Percentiles rank a stretch among this genome's conserved stretches.
These are phyloP conservation scores for Auricularia auricula-judae DNA, from an alignment of 768 basidiomycete species.

Conservation along the genomic window DNA sequence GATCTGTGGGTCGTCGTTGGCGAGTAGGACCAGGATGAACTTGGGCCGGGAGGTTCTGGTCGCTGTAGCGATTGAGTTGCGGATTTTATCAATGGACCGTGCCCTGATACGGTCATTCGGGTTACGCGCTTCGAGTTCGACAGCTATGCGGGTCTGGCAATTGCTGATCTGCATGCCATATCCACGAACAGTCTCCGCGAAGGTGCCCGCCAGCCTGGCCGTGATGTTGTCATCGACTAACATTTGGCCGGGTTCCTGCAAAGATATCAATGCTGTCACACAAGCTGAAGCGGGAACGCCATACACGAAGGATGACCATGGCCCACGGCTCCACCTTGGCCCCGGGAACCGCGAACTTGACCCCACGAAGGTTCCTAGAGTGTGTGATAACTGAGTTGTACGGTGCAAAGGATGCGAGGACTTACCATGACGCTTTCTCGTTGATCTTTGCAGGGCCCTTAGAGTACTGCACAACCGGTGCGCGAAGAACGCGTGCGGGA, in stretches of 20 bases:
- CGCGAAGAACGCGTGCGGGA: constrained; percentile 51
- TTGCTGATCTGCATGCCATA: background rate
- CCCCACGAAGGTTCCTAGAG: constrained; percentile 54
- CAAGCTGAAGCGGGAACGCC: too few species aligned
- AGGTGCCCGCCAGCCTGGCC: background rate
- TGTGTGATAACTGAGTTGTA: background rate
- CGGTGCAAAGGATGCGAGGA: constrained; percentile 54
- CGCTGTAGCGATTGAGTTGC: constrained; percentile 18
- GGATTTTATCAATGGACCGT: constrained; percentile 37
- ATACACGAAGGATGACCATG: too few species aligned
- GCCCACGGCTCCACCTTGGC: too few species aligned
- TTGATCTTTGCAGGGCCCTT: constrained; percentile 24
- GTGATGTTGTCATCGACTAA: too few species aligned
- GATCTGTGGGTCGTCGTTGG: constrained; percentile 57
- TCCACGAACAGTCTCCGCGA: background rate
- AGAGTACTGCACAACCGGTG: constrained; percentile 48
- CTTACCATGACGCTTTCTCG: constrained; percentile 65
- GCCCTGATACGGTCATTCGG: constrained; percentile 44
- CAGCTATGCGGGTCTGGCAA: background rate
- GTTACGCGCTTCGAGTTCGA: constrained; percentile 8
- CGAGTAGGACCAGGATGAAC: constrained; percentile 62
- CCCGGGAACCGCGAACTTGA: background rate
- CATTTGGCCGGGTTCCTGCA: too few species aligned
- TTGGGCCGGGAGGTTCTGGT: constrained; percentile 26
- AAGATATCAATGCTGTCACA: too few species aligned